Evolutionary conservation across 148 eudicot species (phyloP), one percentile per base, ranked within the genome.

Genomic region (Silene latifolia): DNA sequence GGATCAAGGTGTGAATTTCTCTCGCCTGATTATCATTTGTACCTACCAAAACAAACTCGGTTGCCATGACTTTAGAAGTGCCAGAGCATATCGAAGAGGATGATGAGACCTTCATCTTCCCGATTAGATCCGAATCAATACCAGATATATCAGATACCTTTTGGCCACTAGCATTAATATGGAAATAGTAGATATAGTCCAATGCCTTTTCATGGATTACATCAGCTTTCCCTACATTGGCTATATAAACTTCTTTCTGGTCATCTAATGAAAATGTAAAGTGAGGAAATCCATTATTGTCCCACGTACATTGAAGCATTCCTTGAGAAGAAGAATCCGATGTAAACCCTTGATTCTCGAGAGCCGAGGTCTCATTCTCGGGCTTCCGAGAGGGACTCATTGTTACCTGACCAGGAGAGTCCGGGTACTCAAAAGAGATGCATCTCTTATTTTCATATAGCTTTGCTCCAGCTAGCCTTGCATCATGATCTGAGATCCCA

Each of bases 231-330:
- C 74, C 58, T n/a, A 88, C 77, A 71, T 85, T 81, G 23, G 97
- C 91, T 70, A 81, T 63, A 73, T 88, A 94, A 21, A 87, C 75
- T 65, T 89, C 90, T 67, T 78, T 89, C 61, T 84, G 87, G 72
- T 88, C 93, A 84, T 91, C 97, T 69, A 91, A 78, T 25, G 98
- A 86, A 82, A 94, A 90, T 27, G 84, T 80, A 79, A 88, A 90
- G 72, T 78, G 90, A 4, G 93, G 97, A 74, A 82, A 66, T 35
- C 89, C 96, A 54, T 74, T 72, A 54, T 74, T 72, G 56, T 85
- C 82, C 97, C 95, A 91, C 0, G 75, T 83, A 72, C 83, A 83
- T 9, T 86, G 91, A 76, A 94, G 90, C 93, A 86, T 90, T 75
- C 89, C 98, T 67, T 81, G 88, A 69, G 83, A 85, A 68, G 56